Evolutionary conservation across 768 basidiomycete genomes (phyloP), one percentile per base, ranked within the genome.

Genomic region (Boletus coccyginus): DNA sequence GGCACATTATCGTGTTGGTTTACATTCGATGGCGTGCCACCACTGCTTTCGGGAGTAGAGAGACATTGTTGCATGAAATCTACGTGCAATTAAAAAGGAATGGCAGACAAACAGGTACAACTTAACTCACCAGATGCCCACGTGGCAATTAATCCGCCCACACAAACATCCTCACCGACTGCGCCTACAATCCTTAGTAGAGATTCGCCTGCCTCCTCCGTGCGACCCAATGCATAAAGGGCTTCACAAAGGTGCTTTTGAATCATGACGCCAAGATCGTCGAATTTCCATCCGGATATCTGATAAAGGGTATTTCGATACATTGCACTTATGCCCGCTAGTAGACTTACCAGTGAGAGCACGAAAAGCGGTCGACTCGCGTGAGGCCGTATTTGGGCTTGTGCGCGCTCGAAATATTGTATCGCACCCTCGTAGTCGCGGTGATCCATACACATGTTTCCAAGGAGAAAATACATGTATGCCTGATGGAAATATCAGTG

Each of bases 271-370:
- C 7, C 24, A 7, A 58, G 55, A 45, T 38, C 43, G 7, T 41
- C 31, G 8, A 59, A 59, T 16, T 31, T 33, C 58, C 58, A 59
- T 5, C 55, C 55, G 1, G 42, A 39, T 29, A 57, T 57, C 58
- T 59, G 21, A 7, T 5, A 33, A 21, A 24, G 6, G 7, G 16
- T 21, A 16, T 39, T 42, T 48, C 5, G 9, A 40, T 11, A 11
- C 2, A 7, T 29, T 19, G 7, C 5, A 7, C 17, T 12, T 17
- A 19, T 16, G 13, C 12, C 4, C 3, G 7, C 6, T 2, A 21
- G 16, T 6, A 46, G 29, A 5, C 41, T 42, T 54, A 61, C 61
- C 59, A 62, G 41, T 8, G 55, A 62, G 21, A 62, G 10, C 36
- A 53, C 31, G 33, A 45, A 36, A 1, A 56, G 54, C 19, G 50